A percentile compares a stretch with the other conserved stretches of the same genome.
Conservation (phyloP, 108 stramenopile genomes). For the Nannochloropsis salina region DNA sequence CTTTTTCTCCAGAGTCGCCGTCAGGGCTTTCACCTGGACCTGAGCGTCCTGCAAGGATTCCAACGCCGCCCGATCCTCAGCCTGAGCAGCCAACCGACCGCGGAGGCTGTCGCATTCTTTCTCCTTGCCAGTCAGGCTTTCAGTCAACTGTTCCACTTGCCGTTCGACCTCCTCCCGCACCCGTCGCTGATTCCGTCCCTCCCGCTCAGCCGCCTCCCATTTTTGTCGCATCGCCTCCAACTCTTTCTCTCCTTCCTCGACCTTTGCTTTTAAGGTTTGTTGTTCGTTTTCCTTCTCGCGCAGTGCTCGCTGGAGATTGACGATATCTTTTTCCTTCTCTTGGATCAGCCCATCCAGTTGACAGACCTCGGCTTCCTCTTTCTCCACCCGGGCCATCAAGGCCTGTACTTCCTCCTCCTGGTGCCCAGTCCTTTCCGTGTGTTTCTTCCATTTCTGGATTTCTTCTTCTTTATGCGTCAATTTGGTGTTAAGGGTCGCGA, state of each 20-base stretch:
- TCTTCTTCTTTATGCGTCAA: not conserved
- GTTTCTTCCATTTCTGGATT: not conserved
- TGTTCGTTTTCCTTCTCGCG: not conserved
- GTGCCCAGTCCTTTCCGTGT: not conserved
- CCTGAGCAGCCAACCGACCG: not conserved
- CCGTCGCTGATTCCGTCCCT: not conserved
- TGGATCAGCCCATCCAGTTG: not conserved
- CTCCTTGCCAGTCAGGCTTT: not conserved
- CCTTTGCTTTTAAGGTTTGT: not conserved
- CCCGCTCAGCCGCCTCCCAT: not conserved
- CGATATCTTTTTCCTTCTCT: constrained; percentile 20
- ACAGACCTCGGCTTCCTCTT: not conserved
- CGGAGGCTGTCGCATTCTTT: not conserved
- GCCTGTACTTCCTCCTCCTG: not conserved
- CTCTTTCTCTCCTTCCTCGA: not conserved
- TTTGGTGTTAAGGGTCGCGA: not conserved
- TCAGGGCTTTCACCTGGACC: not conserved
- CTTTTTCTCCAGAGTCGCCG: not conserved
- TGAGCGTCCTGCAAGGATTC: not conserved
- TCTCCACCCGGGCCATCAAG: not conserved
- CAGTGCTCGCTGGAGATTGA: not conserved
- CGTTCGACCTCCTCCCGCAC: not conserved
- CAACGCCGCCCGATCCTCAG: not conserved
- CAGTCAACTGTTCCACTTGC: not conserved
- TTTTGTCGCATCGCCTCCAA: constrained; percentile 22